These are phyloP conservation scores for Fusarium cyanostomum DNA, from an alignment of 2,329 filamentous ascomycete genomes.

Conservation along the genomic window DNA sequence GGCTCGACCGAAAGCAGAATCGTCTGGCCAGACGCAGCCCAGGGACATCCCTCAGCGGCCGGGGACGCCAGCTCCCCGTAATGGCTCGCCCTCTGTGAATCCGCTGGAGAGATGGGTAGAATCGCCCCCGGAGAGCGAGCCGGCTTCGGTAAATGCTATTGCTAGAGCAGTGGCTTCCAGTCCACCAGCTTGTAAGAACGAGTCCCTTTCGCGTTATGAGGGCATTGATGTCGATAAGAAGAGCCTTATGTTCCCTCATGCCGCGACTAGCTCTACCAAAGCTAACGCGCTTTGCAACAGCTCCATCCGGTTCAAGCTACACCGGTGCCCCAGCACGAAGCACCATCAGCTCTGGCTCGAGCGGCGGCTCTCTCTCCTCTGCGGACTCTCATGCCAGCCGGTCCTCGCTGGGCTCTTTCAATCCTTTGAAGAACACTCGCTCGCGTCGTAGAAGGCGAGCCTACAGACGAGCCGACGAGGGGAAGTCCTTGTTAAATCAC, in stretches of 20 bases:
- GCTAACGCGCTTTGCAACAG: not conserved
- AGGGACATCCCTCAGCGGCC: slow-evolving; percentile 64
- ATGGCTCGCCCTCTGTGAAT: slow-evolving; percentile 9
- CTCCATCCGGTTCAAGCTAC: not conserved
- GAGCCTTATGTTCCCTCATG: not conserved
- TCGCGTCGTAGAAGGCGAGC: slow-evolving; percentile 14
- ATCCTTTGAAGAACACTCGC: slow-evolving; percentile 2
- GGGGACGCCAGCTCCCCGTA: slow-evolving; percentile 46
- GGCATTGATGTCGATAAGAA: not conserved
- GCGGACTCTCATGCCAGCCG: slow-evolving; percentile 3
- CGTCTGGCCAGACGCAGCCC: slow-evolving; percentile 31
- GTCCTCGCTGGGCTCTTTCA: slow-evolving; percentile 1
- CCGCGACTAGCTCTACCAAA: no score
- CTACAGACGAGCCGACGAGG: not conserved
- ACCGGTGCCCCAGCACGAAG: slow-evolving; percentile 3
- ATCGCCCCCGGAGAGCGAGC: slow-evolving; percentile 45
- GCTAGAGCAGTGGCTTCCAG: slow-evolving; percentile 38
- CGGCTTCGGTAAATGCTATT: slow-evolving; percentile 42
- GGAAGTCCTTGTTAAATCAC: not conserved
- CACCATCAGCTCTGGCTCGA: slow-evolving; percentile 14
- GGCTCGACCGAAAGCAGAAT: not conserved
- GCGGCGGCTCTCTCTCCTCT: slow-evolving; percentile 3
- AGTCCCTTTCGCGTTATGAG: no score
- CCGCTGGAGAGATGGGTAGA: slow-evolving; percentile 45
- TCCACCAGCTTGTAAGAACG: slow-evolving; percentile 2